These are phyloP conservation scores for Wickerhamomyces bisporus DNA, from an alignment of 805 yeast species.

Conservation along the genomic window DNA sequence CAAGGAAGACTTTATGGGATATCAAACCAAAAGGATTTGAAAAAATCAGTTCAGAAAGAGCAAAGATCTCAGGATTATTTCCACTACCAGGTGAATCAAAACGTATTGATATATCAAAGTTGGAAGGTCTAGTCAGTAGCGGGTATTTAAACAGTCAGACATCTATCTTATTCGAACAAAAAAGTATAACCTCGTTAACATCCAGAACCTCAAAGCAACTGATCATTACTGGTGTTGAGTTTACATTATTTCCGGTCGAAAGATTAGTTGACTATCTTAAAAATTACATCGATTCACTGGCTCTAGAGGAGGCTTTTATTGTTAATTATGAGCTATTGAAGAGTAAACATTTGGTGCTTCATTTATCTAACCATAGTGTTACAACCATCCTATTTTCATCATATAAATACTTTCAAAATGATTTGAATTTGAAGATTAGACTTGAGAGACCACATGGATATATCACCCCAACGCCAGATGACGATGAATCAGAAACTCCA, in stretches of 20 bases:
- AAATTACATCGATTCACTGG: constrained; percentile 38
- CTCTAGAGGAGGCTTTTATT: constrained; percentile 36
- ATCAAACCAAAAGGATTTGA: constrained; percentile 68
- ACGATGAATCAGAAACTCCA: constrained; percentile 27
- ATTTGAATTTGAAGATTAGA: constrained; percentile 26
- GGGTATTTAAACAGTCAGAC: constrained; percentile 27
- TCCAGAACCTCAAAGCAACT: constrained; percentile 25
- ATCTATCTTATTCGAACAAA: constrained; percentile 30
- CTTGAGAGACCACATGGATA: constrained; percentile 44
- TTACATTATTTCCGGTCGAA: constrained; percentile 25
- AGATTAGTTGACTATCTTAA: constrained; percentile 42
- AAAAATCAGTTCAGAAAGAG: constrained; percentile 65
- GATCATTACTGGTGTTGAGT: constrained; percentile 26
- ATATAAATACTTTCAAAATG: constrained; percentile 30
- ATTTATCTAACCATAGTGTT: constrained; percentile 42
- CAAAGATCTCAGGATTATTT: constrained; percentile 74
- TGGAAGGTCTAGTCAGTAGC: constrained; percentile 26
- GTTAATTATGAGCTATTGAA: constrained; percentile 29
- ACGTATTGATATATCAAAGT: constrained; percentile 26
- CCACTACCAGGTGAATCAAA: constrained; percentile 64
- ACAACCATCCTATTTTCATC: constrained; percentile 53
- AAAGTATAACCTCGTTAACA: constrained; percentile 22
- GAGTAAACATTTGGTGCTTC: constrained; percentile 39
- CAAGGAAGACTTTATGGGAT: constrained; percentile 62
- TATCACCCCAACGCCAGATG: constrained; percentile 26